A percentile compares a stretch with the other conserved stretches of the same genome.
Conservation (phyloP, 108 stramenopile species). For the Fragilaria radians region DNA sequence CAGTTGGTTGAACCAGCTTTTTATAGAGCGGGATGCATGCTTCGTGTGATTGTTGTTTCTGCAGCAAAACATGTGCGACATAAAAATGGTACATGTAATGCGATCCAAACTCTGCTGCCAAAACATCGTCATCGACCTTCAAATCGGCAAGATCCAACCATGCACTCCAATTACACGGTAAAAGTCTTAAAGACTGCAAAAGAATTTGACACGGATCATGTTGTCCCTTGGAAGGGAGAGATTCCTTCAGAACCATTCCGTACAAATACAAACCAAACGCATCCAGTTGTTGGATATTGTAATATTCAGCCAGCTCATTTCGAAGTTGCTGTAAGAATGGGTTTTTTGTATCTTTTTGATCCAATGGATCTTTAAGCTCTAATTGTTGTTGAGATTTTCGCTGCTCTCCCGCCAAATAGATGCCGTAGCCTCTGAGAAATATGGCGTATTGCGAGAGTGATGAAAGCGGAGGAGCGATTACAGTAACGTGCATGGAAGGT, state of each 20-base stretch:
- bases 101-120: slow-evolving; percentile 28
- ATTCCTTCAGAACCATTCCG: slow-evolving; percentile 49
- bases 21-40: slow-evolving; percentile 59
- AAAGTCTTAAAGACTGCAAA: slow-evolving; percentile 57
- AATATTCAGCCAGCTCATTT: slow-evolving; percentile 47
- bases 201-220: slow-evolving; percentile 41
- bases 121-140: slow-evolving; percentile 48
- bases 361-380: slow-evolving; percentile 29
- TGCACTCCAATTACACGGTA: slow-evolving; percentile 94
- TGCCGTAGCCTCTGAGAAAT: slow-evolving; percentile 79
- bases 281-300: slow-evolving; percentile 43
- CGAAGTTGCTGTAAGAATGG: slow-evolving; percentile 61
- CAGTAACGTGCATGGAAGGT: slow-evolving; percentile 10
- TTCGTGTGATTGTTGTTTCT: slow-evolving; percentile 84
- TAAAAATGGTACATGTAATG: slow-evolving; percentile 91
- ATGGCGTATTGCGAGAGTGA: slow-evolving; percentile 47
- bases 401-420: slow-evolving; percentile 93
- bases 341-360: slow-evolving; percentile 28
- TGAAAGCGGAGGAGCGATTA: slow-evolving; percentile 35
- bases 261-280: slow-evolving; percentile 92
- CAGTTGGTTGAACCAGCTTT: slow-evolving; percentile 44
- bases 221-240: slow-evolving; percentile 16
- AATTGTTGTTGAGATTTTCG: slow-evolving; percentile 49
- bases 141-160: slow-evolving; percentile 90
- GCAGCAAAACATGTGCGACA: slow-evolving; percentile 83